A percentile compares a stretch with the other conserved stretches of the same genome.
Evolutionary conservation across 2,329 filamentous ascomycete species (phyloP).

Genomic region (Coleophoma crateriformis): DNA sequence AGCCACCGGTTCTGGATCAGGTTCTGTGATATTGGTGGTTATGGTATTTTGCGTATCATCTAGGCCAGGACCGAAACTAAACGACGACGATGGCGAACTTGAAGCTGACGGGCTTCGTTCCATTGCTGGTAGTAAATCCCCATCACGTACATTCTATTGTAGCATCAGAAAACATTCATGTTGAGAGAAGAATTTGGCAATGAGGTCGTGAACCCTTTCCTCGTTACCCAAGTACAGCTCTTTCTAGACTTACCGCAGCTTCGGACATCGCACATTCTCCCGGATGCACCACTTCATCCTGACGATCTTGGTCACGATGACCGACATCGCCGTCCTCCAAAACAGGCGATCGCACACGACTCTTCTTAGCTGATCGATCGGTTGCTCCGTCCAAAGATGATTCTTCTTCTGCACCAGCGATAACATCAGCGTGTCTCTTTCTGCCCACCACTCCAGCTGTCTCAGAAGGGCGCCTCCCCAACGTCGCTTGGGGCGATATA

Average conservation of each 20-base stretch:
- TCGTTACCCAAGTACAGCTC: no score
- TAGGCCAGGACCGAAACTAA: slow-evolving; percentile 2
- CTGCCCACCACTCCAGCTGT: background rate
- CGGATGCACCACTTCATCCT: background rate
- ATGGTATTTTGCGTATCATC: slow-evolving; percentile 19
- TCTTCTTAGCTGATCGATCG: background rate
- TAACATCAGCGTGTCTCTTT: background rate
- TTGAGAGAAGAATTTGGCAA: no score
- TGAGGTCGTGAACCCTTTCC: no score
- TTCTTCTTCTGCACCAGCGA: background rate
- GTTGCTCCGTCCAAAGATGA: background rate
- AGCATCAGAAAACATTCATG: no score
- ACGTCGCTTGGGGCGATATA: background rate
- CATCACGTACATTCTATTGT: no score
- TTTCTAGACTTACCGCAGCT: no score
- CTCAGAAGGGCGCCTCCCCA: background rate
- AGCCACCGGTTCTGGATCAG: slow-evolving; percentile 8
- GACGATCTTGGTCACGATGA: background rate
- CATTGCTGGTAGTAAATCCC: no score
- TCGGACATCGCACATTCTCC: no score
- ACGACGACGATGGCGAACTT: no score
- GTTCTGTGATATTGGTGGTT: slow-evolving; percentile 10
- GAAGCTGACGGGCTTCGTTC: no score
- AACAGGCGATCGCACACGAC: background rate
- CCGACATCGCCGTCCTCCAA: background rate